Conservation (phyloP, 129 eudicot species). For the Tagetes erecta region DNA sequence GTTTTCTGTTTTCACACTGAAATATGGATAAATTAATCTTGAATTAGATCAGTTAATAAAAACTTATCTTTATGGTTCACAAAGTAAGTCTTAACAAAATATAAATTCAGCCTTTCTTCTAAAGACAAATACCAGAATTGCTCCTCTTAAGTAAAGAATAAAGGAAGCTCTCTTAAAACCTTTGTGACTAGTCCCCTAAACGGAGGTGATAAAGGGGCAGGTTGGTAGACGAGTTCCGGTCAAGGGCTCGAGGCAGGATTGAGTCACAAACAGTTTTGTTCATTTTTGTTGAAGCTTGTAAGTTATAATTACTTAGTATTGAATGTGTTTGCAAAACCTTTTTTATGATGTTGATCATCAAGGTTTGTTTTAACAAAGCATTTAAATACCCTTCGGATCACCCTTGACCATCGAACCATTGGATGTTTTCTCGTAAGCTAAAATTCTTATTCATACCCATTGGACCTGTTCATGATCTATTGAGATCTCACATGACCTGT, state of each 20-base stretch:
- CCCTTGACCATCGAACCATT: not conserved
- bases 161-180: not conserved
- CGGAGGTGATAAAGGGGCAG: not conserved
- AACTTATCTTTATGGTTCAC: not conserved
- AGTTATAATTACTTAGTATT: not conserved
- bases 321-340: not conserved
- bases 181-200: conserved; percentile 20
- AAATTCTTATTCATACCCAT: not conserved
- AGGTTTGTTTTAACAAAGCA: not conserved
- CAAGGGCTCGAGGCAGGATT: not conserved
- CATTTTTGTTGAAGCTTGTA: not conserved
- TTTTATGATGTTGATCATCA: not conserved
- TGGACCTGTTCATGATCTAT: not conserved
- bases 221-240: not conserved
- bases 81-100: not conserved
- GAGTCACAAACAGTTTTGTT: not conserved
- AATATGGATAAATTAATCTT: not conserved
- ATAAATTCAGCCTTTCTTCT: not conserved
- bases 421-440: not conserved
- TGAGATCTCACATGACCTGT: not conserved
- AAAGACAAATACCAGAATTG: not conserved
- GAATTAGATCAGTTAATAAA: not conserved
- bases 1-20: not conserved
- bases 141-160: not conserved
- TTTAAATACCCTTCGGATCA: not conserved